A percentile compares a stretch with the other conserved stretches of the same genome.
These are phyloP conservation scores for Kickxella alabastrina DNA, from an alignment of 192 early-diverging fungal genomes.

Conservation along the genomic window DNA sequence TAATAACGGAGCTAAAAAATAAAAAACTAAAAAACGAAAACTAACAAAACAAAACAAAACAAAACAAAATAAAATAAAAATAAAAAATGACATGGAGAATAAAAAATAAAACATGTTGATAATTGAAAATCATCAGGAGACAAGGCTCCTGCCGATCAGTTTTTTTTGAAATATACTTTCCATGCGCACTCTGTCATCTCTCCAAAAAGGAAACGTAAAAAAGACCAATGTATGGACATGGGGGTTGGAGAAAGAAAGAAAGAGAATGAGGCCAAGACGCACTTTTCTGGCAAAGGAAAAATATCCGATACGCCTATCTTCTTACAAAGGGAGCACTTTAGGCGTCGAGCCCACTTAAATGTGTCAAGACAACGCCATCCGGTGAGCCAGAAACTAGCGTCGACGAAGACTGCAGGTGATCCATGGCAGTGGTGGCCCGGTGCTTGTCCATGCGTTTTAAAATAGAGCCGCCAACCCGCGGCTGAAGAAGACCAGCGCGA, in stretches of 20 bases:
- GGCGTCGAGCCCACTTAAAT: no score
- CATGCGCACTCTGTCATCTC: neutral
- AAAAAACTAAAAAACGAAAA: neutral
- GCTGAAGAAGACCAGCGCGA: slow-evolving; percentile 31
- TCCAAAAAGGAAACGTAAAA: no score
- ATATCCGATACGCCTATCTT: no score
- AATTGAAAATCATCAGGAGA: no score
- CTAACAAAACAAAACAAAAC: slow-evolving; percentile 4
- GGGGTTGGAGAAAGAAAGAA: neutral
- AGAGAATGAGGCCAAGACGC: no score
- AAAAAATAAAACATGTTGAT: slow-evolving; percentile 1
- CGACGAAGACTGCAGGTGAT: no score
- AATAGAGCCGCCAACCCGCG: slow-evolving; percentile 34
- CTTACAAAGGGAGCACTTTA: no score
- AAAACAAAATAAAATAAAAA: slow-evolving; percentile 1
- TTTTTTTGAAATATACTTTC: no score
- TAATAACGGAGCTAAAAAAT: neutral
- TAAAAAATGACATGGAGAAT: neutral
- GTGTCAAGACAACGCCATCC: no score
- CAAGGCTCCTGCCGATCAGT: no score
- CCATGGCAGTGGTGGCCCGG: slow-evolving; percentile 7
- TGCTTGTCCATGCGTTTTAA: slow-evolving; percentile 36
- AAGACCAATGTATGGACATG: neutral
- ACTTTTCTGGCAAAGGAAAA: no score
- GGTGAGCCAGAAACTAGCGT: no score